phyloP scores from a whole-genome alignment of 768 basidiomycete species.

The Mycena pura region DNA sequence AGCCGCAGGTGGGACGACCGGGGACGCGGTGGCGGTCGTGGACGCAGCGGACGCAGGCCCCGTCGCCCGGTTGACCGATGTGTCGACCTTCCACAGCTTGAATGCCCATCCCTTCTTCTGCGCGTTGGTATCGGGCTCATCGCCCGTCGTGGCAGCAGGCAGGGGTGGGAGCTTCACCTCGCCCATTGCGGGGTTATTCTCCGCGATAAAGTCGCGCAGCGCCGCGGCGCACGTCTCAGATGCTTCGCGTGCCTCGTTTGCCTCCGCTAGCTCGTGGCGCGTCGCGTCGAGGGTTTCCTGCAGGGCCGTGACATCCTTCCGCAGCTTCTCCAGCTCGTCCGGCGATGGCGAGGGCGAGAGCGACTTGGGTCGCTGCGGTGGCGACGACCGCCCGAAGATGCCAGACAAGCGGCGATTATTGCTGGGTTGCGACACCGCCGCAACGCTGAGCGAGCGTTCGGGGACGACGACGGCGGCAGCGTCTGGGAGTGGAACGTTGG shows the following conservation, averaged over 20 bases:
- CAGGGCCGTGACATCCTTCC: conserved; percentile 61
- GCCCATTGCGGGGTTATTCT: conserved; percentile 78
- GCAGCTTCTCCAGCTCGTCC: conserved; percentile 62
- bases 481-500: conserved; percentile 44
- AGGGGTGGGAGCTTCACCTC: conserved; percentile 48
- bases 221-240: conserved; percentile 86
- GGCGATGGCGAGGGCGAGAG: conserved; percentile 23
- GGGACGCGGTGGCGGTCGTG: conserved; percentile 33
- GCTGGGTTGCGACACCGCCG: conserved; percentile 20
- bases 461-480: conserved; percentile 43
- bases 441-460: conserved; percentile 23
- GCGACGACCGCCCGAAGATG: conserved; percentile 58
- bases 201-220: conserved; percentile 81
- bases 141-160: conserved; percentile 46
- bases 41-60: conserved; percentile 33
- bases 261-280: conserved; percentile 73
- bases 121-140: conserved; percentile 33
- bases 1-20: conserved; percentile 35
- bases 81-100: conserved; percentile 67
- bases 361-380: conserved; percentile 32
- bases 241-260: conserved; percentile 85
- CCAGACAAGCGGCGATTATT: conserved; percentile 55
- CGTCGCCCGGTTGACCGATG: conserved; percentile 34
- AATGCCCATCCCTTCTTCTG: conserved; percentile 59
- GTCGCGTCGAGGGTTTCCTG: conserved; percentile 68